phyloP scores from a whole-genome alignment of 2,329 filamentous ascomycete genomes.

The Geosmithia morbida region DNA sequence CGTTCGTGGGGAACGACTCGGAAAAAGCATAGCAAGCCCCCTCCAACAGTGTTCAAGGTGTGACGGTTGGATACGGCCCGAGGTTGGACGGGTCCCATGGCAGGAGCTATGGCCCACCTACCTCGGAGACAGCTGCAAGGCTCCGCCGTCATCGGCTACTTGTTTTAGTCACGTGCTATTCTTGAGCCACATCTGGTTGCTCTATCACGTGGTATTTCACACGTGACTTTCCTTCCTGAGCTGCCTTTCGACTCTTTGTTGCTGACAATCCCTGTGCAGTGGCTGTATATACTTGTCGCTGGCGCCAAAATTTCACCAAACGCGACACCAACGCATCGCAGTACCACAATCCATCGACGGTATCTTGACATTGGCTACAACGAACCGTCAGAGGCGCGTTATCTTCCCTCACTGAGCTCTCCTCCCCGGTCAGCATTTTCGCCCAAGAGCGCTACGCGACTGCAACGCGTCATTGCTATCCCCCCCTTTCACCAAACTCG shows the following conservation, averaged over 20 bases:
- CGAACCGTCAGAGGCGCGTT: slow-evolving; percentile 1
- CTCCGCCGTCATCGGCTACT: slow-evolving; percentile 1
- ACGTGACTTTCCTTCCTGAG: slow-evolving; percentile 1
- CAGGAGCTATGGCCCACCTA: not conserved
- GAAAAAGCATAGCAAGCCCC: not conserved
- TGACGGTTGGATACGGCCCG: slow-evolving; percentile 23
- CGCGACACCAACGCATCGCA: slow-evolving; percentile 9
- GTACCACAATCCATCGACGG: slow-evolving; percentile 7
- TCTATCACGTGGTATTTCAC: not conserved
- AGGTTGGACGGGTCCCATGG: slow-evolving; percentile 9
- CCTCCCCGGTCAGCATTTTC: not conserved
- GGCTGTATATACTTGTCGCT: slow-evolving; percentile 1
- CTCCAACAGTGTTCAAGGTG: slow-evolving; percentile 5
- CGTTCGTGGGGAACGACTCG: not conserved
- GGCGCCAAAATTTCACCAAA: slow-evolving; percentile 24
- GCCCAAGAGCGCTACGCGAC: not conserved
- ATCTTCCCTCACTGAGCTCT: not conserved
- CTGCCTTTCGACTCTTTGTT: not conserved
- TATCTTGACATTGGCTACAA: slow-evolving; percentile 11
- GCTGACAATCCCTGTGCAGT: not conserved
- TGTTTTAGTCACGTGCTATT: not conserved
- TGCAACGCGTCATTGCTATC: not conserved
- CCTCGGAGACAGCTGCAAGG: not conserved
- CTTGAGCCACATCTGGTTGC: not conserved
- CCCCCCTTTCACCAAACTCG: not conserved